A percentile compares a stretch with the other conserved stretches of the same genome.
phyloP scores from a whole-genome alignment of 495 filamentous ascomycete genomes.

The Aspergillus bertholletiae region DNA sequence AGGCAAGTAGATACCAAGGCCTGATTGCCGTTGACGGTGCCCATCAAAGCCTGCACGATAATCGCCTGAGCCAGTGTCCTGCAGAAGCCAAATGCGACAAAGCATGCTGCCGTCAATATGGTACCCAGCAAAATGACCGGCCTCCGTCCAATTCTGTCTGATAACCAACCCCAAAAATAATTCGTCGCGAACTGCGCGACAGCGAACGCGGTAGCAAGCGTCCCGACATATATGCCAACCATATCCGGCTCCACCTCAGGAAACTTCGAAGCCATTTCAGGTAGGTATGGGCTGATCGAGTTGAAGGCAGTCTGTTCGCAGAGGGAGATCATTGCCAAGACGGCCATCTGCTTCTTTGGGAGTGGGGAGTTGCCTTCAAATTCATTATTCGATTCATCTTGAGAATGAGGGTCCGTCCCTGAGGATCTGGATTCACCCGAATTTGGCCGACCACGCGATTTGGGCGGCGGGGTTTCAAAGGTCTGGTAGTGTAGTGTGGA shows the following conservation, averaged over 20 bases:
- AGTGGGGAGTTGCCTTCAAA: constrained; percentile 57
- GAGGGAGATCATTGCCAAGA: constrained; percentile 84
- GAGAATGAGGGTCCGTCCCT: constrained; percentile 26
- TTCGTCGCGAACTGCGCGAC: constrained; percentile 89
- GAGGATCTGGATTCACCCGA: constrained; percentile 46
- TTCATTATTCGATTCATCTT: constrained; percentile 29
- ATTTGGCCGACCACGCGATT: constrained; percentile 64
- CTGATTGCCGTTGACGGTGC: constrained; percentile 87
- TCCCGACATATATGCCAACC: constrained; percentile 85
- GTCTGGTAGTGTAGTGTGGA: constrained; percentile 87
- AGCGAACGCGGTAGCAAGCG: constrained; percentile 86
- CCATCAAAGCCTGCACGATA: constrained; percentile 83
- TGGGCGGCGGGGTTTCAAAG: constrained; percentile 86
- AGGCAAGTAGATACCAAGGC: constrained; percentile 87
- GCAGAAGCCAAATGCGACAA: constrained; percentile 86
- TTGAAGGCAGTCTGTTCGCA: constrained; percentile 96
- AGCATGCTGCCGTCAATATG: constrained; percentile 71
- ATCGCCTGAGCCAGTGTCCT: constrained; percentile 77
- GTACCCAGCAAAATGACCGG: constrained; percentile 90
- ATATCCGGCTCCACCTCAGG: constrained; percentile 67
- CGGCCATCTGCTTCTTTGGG: constrained; percentile 75
- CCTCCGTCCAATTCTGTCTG: constrained; percentile 86
- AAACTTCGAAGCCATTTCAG: constrained; percentile 84
- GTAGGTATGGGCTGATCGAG: constrained; percentile 93
- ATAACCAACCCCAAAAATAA: constrained; percentile 90